A percentile compares a stretch with the other conserved stretches of the same genome.
phyloP scores from a whole-genome alignment of 495 filamentous ascomycete genomes.

The Xylaria acuta region DNA sequence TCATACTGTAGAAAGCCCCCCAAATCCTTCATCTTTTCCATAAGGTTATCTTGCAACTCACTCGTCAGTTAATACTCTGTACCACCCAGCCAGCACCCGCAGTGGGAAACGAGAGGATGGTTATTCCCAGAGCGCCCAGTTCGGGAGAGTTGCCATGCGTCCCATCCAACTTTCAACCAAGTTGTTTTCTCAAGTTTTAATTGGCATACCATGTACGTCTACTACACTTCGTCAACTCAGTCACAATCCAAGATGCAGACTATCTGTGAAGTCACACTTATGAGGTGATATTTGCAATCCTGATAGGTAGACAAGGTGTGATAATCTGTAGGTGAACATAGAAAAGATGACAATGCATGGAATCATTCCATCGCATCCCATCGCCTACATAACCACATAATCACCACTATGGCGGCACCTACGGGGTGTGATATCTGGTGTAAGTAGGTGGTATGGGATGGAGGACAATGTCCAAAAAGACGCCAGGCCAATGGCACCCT shows the following conservation, averaged over 20 bases:
- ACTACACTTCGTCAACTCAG: not conserved
- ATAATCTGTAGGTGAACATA: not conserved
- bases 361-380: slow-evolving; percentile 16
- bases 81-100: not conserved
- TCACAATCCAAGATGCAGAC: slow-evolving; percentile 4
- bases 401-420: slow-evolving; percentile 11
- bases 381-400: not conserved
- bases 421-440: not conserved
- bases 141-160: not conserved
- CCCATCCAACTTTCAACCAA: not conserved
- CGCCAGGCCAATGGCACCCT: not conserved
- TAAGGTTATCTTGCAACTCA: not conserved
- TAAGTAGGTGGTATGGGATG: not conserved
- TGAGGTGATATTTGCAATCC: not conserved
- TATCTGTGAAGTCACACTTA: slow-evolving; percentile 13
- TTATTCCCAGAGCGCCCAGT: not conserved
- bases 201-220: not conserved
- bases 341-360: slow-evolving; percentile 17
- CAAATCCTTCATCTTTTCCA: not conserved
- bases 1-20: no score
- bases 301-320: slow-evolving; percentile 17
- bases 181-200: not conserved
- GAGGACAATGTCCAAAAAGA: not conserved
- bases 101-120: not conserved
- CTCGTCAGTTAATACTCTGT: no score